phyloP scores from a whole-genome alignment of 768 basidiomycete genomes.

The Suillus plorans region DNA sequence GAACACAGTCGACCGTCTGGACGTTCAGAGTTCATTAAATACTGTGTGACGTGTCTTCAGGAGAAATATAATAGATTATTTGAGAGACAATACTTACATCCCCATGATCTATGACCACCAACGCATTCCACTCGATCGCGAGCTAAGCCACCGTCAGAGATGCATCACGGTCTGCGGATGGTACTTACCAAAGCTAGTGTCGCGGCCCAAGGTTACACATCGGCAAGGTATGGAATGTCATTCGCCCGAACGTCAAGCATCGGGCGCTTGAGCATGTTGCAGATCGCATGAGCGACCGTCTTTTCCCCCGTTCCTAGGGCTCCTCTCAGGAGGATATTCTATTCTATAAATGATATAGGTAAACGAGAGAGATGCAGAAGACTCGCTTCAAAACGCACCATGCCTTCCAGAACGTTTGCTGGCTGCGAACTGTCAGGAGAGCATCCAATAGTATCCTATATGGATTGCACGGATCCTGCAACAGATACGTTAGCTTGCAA shows the following conservation, averaged over 20 bases:
- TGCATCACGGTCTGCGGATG: neutral
- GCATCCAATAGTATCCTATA: neutral
- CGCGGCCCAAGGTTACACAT: neutral
- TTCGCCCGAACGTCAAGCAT: neutral
- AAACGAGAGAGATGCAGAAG: neutral
- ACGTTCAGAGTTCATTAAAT: neutral
- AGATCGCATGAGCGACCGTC: neutral
- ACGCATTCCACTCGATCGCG: neutral
- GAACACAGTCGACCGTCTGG: neutral
- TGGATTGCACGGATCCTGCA: neutral
- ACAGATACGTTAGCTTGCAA: neutral
- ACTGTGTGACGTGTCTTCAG: neutral
- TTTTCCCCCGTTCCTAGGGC: neutral
- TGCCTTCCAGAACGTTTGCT: neutral
- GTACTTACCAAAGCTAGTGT: neutral
- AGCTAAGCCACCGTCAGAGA: neutral
- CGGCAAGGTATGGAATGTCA: neutral
- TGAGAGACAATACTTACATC: neutral
- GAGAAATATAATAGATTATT: neutral
- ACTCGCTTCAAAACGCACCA: neutral
- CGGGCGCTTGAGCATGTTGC: neutral
- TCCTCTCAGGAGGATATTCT: neutral
- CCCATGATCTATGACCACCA: neutral
- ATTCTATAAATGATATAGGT: neutral
- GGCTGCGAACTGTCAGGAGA: neutral